phyloP scores from a whole-genome alignment of 345 rosid genomes.

The Melastoma malabathricum region DNA sequence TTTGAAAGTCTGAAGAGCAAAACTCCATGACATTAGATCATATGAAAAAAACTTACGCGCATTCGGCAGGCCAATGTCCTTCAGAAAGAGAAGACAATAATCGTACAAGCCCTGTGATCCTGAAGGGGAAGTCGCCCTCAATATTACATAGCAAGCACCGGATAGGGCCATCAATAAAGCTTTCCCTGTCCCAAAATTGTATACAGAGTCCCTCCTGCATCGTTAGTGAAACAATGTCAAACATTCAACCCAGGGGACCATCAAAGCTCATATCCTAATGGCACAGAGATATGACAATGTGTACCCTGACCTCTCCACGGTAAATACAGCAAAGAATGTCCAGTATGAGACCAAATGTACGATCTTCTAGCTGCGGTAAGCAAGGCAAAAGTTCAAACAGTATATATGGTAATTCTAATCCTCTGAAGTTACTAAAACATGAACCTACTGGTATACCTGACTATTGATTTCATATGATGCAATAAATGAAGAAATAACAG shows the following conservation, averaged over 20 bases:
- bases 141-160: conserved; percentile 82
- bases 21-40: background rate
- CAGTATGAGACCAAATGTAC: conserved; percentile 58
- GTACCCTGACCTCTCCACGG: conserved; percentile 64
- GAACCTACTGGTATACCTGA: conserved; percentile 36
- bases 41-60: conserved; percentile 51
- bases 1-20: background rate
- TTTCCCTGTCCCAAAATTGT: conserved; percentile 93
- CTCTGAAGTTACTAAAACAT: conserved; percentile 6
- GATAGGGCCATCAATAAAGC: conserved; percentile 89
- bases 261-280: conserved; percentile 5
- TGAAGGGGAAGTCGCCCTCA: conserved; percentile 83
- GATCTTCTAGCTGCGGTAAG: conserved; percentile 51
- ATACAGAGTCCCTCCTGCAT: conserved; percentile 83
- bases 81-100: conserved; percentile 79
- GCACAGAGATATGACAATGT: conserved; percentile 5
- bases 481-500: conserved; percentile 79
- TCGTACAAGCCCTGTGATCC: conserved; percentile 57
- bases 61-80: conserved; percentile 96
- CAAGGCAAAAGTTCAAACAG: conserved; percentile 9
- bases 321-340: conserved; percentile 81
- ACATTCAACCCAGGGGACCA: background rate
- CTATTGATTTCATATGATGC: conserved; percentile 85
- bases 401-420: background rate
- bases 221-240: conserved; percentile 2